Conservation (phyloP, 345 rosid genomes). For the Populus ilicifolia region DNA sequence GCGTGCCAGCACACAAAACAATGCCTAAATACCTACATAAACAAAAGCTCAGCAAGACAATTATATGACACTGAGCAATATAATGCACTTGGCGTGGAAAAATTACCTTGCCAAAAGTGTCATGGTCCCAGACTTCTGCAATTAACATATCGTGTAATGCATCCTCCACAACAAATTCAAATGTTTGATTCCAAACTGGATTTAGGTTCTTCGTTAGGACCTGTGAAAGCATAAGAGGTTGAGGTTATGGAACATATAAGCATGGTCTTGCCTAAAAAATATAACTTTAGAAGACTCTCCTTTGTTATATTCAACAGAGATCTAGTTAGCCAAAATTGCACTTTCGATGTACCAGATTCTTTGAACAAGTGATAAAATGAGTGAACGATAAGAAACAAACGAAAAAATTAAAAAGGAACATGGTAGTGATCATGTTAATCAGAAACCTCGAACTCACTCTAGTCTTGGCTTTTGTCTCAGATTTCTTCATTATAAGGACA, state of each 20-base stretch:
- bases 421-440: background rate
- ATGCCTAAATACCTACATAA: too few species aligned
- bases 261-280: too few species aligned
- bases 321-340: too few species aligned
- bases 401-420: background rate
- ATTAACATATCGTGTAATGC: conserved; percentile 78
- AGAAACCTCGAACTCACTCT: conserved; percentile 43
- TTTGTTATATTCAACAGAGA: too few species aligned
- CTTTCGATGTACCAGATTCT: too few species aligned
- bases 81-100: background rate
- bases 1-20: too few species aligned
- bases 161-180: conserved; percentile 92
- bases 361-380: too few species aligned
- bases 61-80: too few species aligned
- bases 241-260: too few species aligned
- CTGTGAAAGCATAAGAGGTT: conserved; percentile 28
- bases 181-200: conserved; percentile 95
- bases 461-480: conserved; percentile 59
- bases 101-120: conserved; percentile 66
- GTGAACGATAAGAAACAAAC: background rate
- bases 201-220: conserved; percentile 70
- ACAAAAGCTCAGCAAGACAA: too few species aligned
- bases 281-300: too few species aligned
- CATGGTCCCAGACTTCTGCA: conserved; percentile 76
- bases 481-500: conserved; percentile 67